A percentile compares a stretch with the other conserved stretches of the same genome.
phyloP scores from a whole-genome alignment of 2,329 filamentous ascomycete genomes.

The Pleomassaria siparia region DNA sequence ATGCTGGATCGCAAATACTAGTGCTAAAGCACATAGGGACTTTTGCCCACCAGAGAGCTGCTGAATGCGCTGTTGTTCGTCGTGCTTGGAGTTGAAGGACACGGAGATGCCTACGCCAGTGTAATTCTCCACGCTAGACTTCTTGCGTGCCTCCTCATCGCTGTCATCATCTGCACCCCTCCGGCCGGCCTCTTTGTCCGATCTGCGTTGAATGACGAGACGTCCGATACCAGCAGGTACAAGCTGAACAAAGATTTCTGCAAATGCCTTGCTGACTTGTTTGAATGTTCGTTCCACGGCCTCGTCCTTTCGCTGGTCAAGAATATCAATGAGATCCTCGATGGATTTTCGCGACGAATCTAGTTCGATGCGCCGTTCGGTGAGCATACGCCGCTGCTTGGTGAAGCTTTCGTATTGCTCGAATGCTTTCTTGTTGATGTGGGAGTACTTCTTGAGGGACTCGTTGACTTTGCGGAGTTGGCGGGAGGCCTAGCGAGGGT shows the following conservation, averaged over 20 bases:
- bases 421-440: slow-evolving; percentile 99
- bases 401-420: slow-evolving; percentile 99
- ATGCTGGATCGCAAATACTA: slow-evolving; percentile 98
- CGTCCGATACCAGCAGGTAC: slow-evolving; percentile 91
- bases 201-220: slow-evolving; percentile 88
- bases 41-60: slow-evolving; percentile 97
- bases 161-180: slow-evolving; percentile 62
- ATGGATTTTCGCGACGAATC: slow-evolving; percentile 85
- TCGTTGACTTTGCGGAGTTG: slow-evolving; percentile 90
- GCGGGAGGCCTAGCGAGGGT: slow-evolving; percentile 48
- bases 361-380: slow-evolving; percentile 81
- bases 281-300: slow-evolving; percentile 98
- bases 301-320: slow-evolving; percentile 95
- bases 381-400: slow-evolving; percentile 82
- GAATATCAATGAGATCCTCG: slow-evolving; percentile 84
- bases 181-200: slow-evolving; percentile 72
- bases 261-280: slow-evolving; percentile 92
- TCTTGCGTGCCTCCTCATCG: slow-evolving; percentile 31
- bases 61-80: slow-evolving; percentile 97
- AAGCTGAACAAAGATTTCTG: slow-evolving; percentile 89
- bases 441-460: slow-evolving; percentile 90
- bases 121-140: slow-evolving; percentile 80
- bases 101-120: slow-evolving; percentile 95
- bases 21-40: slow-evolving; percentile 92
- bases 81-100: slow-evolving; percentile 97